These are phyloP conservation scores for Axilococcus clingmanii DNA, from an alignment of 139 green algal genomes.

Conservation along the genomic window DNA sequence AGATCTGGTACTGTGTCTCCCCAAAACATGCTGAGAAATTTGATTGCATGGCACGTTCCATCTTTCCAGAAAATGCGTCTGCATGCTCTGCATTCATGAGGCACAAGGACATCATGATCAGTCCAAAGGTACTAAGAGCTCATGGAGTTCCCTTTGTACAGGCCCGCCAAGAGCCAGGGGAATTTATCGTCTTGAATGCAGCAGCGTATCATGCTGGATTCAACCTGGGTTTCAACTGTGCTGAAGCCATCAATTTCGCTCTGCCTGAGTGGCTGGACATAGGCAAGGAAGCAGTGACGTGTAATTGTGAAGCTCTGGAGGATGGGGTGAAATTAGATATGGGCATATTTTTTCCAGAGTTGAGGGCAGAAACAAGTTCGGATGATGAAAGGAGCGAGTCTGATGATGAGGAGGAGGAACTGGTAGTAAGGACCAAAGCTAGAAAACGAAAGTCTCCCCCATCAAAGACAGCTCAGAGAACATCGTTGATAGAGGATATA, in stretches of 20 bases:
- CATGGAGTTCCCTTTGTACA: slow-evolving; percentile 38
- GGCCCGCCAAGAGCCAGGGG: slow-evolving; percentile 42
- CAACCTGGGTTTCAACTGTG: slow-evolving; percentile 71
- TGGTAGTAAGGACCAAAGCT: too few relatives aligned
- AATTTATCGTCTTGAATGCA: slow-evolving; percentile 77
- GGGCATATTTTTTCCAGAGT: slow-evolving; percentile 21
- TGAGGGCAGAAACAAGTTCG: background rate
- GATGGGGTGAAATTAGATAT: slow-evolving; percentile 29
- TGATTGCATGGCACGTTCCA: slow-evolving; percentile 43
- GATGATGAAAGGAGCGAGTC: slow-evolving; percentile 4
- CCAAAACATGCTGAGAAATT: slow-evolving; percentile 57
- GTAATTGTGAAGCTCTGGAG: slow-evolving; percentile 34
- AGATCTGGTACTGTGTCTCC: slow-evolving; percentile 76
- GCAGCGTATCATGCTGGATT: slow-evolving; percentile 59
- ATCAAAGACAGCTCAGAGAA: too few relatives aligned
- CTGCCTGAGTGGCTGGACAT: slow-evolving; percentile 46
- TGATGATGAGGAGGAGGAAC: slow-evolving; percentile 1
- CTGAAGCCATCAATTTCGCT: slow-evolving; percentile 76
- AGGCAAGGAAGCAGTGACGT: slow-evolving; percentile 32
- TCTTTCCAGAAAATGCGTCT: slow-evolving; percentile 42
- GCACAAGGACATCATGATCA: slow-evolving; percentile 70
- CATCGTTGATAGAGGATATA: too few relatives aligned
- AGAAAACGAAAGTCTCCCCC: too few relatives aligned
- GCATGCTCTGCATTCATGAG: slow-evolving; percentile 59
- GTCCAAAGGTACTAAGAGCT: slow-evolving; percentile 33